phyloP scores from a whole-genome alignment of 352 stramenopile species.

The Albugo laibachii region DNA sequence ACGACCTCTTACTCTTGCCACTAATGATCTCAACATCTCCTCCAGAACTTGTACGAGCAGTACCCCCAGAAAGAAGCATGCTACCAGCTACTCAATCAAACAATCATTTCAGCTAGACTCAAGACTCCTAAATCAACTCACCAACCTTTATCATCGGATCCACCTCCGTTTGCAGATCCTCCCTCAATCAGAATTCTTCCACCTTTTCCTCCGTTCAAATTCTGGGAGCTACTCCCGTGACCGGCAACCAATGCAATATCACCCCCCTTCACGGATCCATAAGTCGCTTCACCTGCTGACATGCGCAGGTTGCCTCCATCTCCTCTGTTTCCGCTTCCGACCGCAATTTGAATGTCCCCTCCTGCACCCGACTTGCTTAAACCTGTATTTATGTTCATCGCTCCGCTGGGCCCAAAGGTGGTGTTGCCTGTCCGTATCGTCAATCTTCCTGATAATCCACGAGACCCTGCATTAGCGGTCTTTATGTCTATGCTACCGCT shows the following conservation, averaged over 20 bases:
- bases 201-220: slow-evolving; percentile 28
- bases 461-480: slow-evolving; percentile 45
- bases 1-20: slow-evolving; percentile 16
- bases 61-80: slow-evolving; percentile 24
- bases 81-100: slow-evolving; percentile 13
- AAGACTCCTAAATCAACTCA: not conserved
- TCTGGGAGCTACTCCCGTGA: slow-evolving; percentile 18
- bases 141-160: slow-evolving; percentile 22
- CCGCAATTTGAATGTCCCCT: slow-evolving; percentile 47
- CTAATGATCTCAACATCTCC: slow-evolving; percentile 25
- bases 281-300: slow-evolving; percentile 28
- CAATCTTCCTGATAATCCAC: slow-evolving; percentile 64
- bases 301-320: slow-evolving; percentile 71
- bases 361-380: slow-evolving; percentile 41
- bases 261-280: slow-evolving; percentile 22
- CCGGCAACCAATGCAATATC: slow-evolving; percentile 27
- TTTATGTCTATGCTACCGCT: slow-evolving; percentile 44
- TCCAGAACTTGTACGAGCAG: slow-evolving; percentile 22
- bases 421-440: slow-evolving; percentile 49
- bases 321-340: slow-evolving; percentile 65
- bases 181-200: slow-evolving; percentile 30
- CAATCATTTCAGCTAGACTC: not conserved
- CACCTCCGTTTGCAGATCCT: slow-evolving; percentile 25
- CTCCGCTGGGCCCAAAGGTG: slow-evolving; percentile 44
- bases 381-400: slow-evolving; percentile 53